Percentiles rank a stretch among this genome's conserved stretches.
Conservation (phyloP, 2,329 filamentous ascomycete species). For the Phaeophleospora eucalypticola region DNA sequence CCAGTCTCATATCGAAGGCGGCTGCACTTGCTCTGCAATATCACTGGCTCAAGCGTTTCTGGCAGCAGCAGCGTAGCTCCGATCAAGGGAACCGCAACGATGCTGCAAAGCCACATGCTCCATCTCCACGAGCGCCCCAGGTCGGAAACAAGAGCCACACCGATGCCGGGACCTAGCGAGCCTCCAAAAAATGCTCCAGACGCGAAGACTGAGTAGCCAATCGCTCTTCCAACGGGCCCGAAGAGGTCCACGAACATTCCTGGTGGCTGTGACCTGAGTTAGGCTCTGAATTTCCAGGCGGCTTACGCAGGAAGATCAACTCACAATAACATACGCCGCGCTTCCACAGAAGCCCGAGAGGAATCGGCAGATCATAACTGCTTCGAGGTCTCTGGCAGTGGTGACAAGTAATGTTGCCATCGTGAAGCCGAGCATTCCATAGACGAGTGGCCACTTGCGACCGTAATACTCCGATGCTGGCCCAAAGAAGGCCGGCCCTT, state of each 20-base stretch:
- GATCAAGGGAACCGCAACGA: slow-evolving; percentile 3
- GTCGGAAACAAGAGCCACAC: slow-evolving; percentile 10
- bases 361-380: slow-evolving; percentile 52
- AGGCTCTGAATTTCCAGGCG: slow-evolving; percentile 44
- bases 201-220: slow-evolving; percentile 14
- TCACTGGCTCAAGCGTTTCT: slow-evolving; percentile 17
- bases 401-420: slow-evolving; percentile 54
- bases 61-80: slow-evolving; percentile 2
- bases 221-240: slow-evolving; percentile 11
- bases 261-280: slow-evolving; percentile 42
- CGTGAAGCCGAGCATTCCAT: slow-evolving; percentile 47
- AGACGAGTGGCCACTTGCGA: slow-evolving; percentile 46
- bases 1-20: slow-evolving; percentile 16
- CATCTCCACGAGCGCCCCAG: slow-evolving; percentile 20
- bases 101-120: slow-evolving; percentile 10
- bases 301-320: slow-evolving; percentile 11
- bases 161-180: slow-evolving; percentile 11
- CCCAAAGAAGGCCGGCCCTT: slow-evolving; percentile 52
- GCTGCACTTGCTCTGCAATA: slow-evolving; percentile 7
- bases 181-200: slow-evolving; percentile 16
- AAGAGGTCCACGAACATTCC: slow-evolving; percentile 28
- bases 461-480: slow-evolving; percentile 58
- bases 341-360: slow-evolving; percentile 50
- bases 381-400: slow-evolving; percentile 50
- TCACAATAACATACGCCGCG: slow-evolving; percentile 42